Evolutionary conservation across 176 grass and related monocot genomes (phyloP).

Genomic region (Elymus sibiricus): DNA sequence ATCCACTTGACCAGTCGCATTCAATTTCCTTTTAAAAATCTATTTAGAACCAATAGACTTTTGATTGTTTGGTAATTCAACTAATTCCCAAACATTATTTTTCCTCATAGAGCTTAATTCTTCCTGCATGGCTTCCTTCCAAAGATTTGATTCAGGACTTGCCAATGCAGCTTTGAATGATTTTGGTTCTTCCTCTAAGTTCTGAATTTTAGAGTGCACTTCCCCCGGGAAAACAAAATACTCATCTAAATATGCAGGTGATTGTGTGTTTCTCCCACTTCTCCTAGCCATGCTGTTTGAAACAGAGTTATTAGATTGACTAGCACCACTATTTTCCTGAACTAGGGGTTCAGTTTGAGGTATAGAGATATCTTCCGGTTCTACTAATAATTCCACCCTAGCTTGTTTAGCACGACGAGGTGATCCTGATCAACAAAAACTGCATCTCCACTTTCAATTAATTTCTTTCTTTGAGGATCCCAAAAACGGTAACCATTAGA

Average conservation of each 20-base stretch:
- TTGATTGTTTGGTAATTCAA: too few species aligned
- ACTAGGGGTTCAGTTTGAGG: background rate
- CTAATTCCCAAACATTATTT: too few species aligned
- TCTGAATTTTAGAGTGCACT: background rate
- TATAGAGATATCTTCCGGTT: background rate
- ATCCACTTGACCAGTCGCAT: too few species aligned
- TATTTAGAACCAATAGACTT: too few species aligned
- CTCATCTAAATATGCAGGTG: too few species aligned
- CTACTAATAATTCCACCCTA: background rate
- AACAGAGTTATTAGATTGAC: background rate
- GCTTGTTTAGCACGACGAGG: background rate
- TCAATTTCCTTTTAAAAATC: too few species aligned
- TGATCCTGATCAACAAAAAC: background rate
- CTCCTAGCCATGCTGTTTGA: too few species aligned
- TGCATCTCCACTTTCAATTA: background rate
- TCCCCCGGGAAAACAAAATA: too few species aligned
- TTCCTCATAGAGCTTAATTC: too few species aligned
- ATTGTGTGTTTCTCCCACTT: too few species aligned
- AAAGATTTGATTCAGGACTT: too few species aligned
- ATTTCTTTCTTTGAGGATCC: background rate
- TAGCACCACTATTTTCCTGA: background rate
- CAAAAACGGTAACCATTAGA: background rate
- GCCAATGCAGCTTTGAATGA: background rate
- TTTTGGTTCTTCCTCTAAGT: background rate
- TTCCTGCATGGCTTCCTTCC: too few species aligned